These are phyloP conservation scores for Rhizophora mangle DNA, from an alignment of 345 rosid species.

Conservation along the genomic window DNA sequence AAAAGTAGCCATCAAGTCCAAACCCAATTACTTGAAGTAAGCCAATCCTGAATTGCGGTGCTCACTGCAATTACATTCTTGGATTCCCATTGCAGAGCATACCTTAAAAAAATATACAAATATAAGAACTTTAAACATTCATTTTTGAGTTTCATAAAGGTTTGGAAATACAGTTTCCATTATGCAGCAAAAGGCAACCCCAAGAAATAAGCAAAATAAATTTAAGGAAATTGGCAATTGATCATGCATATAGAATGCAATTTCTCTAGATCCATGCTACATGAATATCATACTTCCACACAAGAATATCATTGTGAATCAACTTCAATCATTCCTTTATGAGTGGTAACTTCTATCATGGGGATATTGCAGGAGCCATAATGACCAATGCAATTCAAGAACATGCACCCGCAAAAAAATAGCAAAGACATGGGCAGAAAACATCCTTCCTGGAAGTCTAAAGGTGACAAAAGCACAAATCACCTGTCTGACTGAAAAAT, in stretches of 20 bases:
- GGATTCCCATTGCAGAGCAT: conserved; percentile 91
- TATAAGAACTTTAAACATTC: neutral
- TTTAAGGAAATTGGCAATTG: neutral
- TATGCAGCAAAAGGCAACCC: neutral
- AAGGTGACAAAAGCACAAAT: neutral
- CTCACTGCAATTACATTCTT: conserved; percentile 84
- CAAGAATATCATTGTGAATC: neutral
- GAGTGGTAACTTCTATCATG: neutral
- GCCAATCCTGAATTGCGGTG: conserved; percentile 97
- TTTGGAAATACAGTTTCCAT: neutral
- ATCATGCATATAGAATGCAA: neutral
- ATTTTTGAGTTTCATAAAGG: conserved; percentile 6
- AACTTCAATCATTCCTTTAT: neutral
- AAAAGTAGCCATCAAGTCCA: conserved; percentile 19
- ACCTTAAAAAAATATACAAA: conserved; percentile 40
- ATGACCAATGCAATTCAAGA: neutral
- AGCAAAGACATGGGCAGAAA: neutral
- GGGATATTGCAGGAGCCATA: neutral
- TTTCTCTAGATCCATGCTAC: neutral
- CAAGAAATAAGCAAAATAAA: neutral
- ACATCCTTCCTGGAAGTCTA: neutral
- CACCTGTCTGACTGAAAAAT: neutral
- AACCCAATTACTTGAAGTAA: conserved; percentile 82
- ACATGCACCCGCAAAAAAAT: neutral
- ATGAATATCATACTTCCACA: neutral